A percentile compares a stretch with the other conserved stretches of the same genome.
Conservation (phyloP, 768 basidiomycete genomes). For the Lepiota venenata region DNA sequence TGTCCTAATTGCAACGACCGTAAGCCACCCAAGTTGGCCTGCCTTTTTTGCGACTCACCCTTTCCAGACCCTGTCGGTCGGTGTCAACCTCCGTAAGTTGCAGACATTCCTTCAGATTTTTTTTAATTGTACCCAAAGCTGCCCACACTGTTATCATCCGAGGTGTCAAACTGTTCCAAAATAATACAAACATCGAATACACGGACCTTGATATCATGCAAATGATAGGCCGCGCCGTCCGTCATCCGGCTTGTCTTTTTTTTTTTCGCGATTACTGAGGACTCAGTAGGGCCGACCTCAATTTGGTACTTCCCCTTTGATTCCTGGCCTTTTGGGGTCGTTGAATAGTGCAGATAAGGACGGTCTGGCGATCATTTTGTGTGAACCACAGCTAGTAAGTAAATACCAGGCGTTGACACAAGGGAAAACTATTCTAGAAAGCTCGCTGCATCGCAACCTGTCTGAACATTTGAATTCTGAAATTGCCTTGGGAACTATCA, state of each 20-base stretch:
- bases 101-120: conserved; percentile 1
- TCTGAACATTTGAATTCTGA: conserved; percentile 94
- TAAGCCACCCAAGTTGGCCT: conserved; percentile 22
- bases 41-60: not conserved
- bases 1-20: conserved; percentile 81
- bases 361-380: conserved; percentile 81
- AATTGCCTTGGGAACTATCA: conserved; percentile 84
- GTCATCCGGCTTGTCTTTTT: conserved; percentile 16
- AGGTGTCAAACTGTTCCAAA: conserved; percentile 80
- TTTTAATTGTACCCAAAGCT: conserved; percentile 41
- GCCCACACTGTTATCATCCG: conserved; percentile 93
- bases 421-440: conserved; percentile 80
- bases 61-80: conserved; percentile 85
- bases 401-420: conserved; percentile 71
- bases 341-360: conserved; percentile 56
- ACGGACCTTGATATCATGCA: conserved; percentile 92
- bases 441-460: conserved; percentile 77
- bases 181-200: conserved; percentile 71
- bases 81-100: conserved; percentile 86
- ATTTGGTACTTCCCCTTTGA: conserved; percentile 51
- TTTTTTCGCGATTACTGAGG: not conserved
- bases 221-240: conserved; percentile 92
- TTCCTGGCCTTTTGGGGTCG: not conserved
- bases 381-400: conserved; percentile 64
- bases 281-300: conserved; percentile 78